These are phyloP conservation scores for Tetradesmus lagerheimii DNA, from an alignment of 139 green algal species.

Conservation along the genomic window DNA sequence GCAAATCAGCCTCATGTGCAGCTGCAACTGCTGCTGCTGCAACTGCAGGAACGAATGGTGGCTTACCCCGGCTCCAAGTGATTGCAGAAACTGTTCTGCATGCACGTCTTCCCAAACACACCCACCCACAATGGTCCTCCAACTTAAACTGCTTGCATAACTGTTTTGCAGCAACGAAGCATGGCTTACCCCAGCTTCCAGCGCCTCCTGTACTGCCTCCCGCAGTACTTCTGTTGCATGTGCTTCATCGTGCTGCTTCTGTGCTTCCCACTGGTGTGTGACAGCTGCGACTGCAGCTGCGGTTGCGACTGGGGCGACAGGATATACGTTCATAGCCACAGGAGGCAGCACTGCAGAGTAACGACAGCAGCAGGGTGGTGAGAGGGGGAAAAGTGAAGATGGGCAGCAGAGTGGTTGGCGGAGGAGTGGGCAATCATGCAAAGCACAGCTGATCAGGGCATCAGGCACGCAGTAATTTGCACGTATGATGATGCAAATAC, in stretches of 20 bases:
- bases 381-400: not conserved
- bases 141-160: too few relatives aligned
- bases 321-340: slow-evolving; percentile 45
- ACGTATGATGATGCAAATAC: not conserved
- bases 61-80: too few relatives aligned
- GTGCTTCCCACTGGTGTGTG: slow-evolving; percentile 54
- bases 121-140: too few relatives aligned
- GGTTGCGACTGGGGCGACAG: slow-evolving; percentile 49
- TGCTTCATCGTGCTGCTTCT: slow-evolving; percentile 55
- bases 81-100: too few relatives aligned
- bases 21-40: too few relatives aligned
- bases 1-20: too few relatives aligned
- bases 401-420: not conserved
- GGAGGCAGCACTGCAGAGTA: slow-evolving; percentile 22
- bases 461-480: not conserved
- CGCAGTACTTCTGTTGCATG: slow-evolving; percentile 40
- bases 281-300: slow-evolving; percentile 54
- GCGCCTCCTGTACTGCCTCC: slow-evolving; percentile 21
- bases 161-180: not conserved
- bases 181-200: slow-evolving; percentile 17
- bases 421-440: not conserved
- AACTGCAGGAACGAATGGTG: not conserved
- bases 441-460: not conserved
- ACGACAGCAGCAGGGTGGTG: too few relatives aligned
- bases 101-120: too few relatives aligned